Evolutionary conservation across 768 basidiomycete species (phyloP).

Genomic region (Trichaptum fuscoviolaceum): DNA sequence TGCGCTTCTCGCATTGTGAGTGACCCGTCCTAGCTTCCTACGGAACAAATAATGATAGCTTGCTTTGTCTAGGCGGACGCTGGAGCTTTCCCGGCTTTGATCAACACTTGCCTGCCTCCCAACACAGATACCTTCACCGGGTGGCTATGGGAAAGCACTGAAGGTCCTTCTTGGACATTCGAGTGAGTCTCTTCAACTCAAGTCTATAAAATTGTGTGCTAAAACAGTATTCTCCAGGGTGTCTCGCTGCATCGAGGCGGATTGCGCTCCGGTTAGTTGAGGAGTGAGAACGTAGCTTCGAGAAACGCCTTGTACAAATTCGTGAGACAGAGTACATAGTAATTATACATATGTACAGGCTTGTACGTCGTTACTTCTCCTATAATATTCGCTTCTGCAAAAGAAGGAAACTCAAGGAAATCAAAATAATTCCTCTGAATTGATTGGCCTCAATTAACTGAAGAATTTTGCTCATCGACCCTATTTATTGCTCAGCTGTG

Average conservation of each 20-base stretch:
- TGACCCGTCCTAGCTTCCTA: background rate
- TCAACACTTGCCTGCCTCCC: background rate
- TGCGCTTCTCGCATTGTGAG: background rate
- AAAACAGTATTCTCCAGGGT: background rate
- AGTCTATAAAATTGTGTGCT: background rate
- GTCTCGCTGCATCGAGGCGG: background rate
- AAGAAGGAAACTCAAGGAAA: background rate
- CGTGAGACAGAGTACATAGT: no score
- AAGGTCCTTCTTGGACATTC: background rate
- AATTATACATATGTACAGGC: no score
- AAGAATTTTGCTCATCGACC: no score
- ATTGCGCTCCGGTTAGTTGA: background rate
- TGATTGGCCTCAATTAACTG: no score
- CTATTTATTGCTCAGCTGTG: no score
- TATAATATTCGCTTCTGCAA: background rate
- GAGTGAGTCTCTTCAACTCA: background rate
- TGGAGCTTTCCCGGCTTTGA: background rate
- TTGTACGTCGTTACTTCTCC: no score
- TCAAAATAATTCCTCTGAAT: background rate
- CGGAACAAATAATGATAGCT: background rate
- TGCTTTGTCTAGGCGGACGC: background rate
- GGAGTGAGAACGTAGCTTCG: background rate
- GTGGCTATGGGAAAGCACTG: background rate
- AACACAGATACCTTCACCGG: background rate
- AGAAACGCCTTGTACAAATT: no score